Evolutionary conservation across 108 stramenopile genomes (phyloP), one percentile per base, ranked within the genome.

Genomic region (Pseudonitzschia pungens): DNA sequence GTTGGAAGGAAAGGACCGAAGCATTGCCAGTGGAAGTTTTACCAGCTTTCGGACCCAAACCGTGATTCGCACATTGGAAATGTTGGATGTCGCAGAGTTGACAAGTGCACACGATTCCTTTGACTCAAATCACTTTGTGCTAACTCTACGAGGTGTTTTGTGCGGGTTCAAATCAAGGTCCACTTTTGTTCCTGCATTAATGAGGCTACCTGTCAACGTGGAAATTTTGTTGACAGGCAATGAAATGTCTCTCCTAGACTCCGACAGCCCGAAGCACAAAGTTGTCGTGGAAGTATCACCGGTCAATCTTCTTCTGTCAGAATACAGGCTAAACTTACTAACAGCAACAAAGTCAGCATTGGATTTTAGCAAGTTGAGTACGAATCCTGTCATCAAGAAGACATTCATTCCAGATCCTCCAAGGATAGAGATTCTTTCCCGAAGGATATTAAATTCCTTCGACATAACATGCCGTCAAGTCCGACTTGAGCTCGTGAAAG

Each of bases 241-340:
- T 50, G 59, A 51, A 27, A 56, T 20, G 9, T 65, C 73, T 0
- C 56, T 76, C n/a, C 64, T 81, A 12, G 84, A 82, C 36, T 56
- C 60, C 20, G 78, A 79, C 8, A 54, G 45, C 33, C 82, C 84
- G 27, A 82, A 77, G 56, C 57, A 73, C 11, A 40, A 82, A 31
- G 27, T 74, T 20, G 76, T 77, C 9, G 33, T 86, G 7, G 77
- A 82, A 72, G 65, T 82, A 4, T 86, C 84, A 1, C 75, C 77
- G 7, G 56, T 86, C 27, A 67, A 82, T 64, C 7, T 81, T 18
- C 22, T 82, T 9, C 54, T 86, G 22, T 86, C 84, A 0, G 58
- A 82, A 22, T 16, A 69, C 16, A 52, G 84, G 40, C 59, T 81
- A 20, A 55, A 73, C 20, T 31, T 74, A n/a, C 64, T 84, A 27